Percentiles rank a stretch among this genome's conserved stretches.
These are phyloP conservation scores for Paspalum vaginatum DNA, from an alignment of 176 grass and related monocot genomes.

Conservation along the genomic window DNA sequence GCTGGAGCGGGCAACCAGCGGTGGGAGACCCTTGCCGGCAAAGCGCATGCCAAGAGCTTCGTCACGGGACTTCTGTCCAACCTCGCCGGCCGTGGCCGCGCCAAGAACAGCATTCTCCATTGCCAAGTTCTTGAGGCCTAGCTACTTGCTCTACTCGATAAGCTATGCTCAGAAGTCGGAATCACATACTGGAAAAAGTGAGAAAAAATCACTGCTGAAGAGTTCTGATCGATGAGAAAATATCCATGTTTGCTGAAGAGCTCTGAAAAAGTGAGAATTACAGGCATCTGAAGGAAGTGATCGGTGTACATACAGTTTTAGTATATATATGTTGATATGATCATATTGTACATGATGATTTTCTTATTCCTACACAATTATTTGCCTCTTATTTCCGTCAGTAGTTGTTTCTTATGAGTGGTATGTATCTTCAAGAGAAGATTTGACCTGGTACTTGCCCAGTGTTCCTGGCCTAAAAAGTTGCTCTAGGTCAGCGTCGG, in stretches of 20 bases:
- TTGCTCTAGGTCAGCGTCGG: not conserved
- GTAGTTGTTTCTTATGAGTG: not conserved
- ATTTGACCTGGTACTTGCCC: not conserved
- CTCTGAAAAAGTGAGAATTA: not conserved
- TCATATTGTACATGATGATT: not conserved
- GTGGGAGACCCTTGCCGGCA: constrained; percentile 64
- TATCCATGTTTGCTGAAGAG: not conserved
- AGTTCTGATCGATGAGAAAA: not conserved
- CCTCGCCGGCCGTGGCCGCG: constrained; percentile 51
- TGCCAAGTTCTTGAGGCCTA: constrained; percentile 87
- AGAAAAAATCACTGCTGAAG: not conserved
- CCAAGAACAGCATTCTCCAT: constrained; percentile 64
- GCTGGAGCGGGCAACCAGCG: constrained; percentile 13
- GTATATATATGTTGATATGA: not conserved
- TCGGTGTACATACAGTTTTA: constrained; percentile 10
- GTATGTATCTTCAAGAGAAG: constrained; percentile 17
- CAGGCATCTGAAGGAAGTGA: not conserved
- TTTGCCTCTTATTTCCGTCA: not conserved
- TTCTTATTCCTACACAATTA: not conserved
- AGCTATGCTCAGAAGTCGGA: not conserved
- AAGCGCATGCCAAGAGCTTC: constrained; percentile 58
- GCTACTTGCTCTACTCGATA: not conserved
- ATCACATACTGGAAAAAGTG: not conserved
- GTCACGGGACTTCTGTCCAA: constrained; percentile 56
- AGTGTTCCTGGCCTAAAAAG: not conserved